A percentile compares a stretch with the other conserved stretches of the same genome.
Evolutionary conservation across 2,329 filamentous ascomycete genomes (phyloP).

Genomic region (Fusarium haematococcum): DNA sequence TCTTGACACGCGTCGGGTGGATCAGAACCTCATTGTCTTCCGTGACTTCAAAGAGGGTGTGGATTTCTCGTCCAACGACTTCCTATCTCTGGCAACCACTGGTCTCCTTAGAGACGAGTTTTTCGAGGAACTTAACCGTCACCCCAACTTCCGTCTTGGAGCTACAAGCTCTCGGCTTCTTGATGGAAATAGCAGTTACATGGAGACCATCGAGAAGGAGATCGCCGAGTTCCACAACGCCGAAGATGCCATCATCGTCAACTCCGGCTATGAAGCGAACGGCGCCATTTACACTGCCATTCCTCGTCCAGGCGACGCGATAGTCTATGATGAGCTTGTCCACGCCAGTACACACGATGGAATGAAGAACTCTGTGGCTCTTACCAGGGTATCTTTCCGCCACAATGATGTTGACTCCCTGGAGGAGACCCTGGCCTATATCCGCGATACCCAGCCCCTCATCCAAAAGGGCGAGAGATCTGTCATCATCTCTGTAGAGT

Average conservation of each 20-base stretch:
- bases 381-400: conserved; percentile 55
- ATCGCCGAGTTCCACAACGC: conserved; percentile 72
- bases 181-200: conserved; percentile 73
- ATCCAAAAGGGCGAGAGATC: conserved; percentile 45
- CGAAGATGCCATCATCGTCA: conserved; percentile 68
- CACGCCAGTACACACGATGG: conserved; percentile 76
- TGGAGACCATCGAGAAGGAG: conserved; percentile 65
- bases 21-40: conserved; percentile 43
- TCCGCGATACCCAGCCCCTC: conserved; percentile 47
- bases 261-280: conserved; percentile 69
- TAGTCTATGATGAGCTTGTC: conserved; percentile 74
- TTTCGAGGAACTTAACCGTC: conserved; percentile 59
- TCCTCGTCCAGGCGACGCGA: conserved; percentile 63
- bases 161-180: conserved; percentile 72
- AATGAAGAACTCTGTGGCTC: conserved; percentile 68
- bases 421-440: conserved; percentile 47
- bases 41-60: conserved; percentile 8
- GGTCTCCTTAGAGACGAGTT: conserved; percentile 59
- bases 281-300: conserved; percentile 61
- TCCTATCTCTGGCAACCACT: conserved; percentile 68
- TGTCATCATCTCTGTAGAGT: conserved; percentile 56
- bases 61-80: conserved; percentile 76
- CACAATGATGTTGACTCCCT: conserved; percentile 59
- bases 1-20: conserved; percentile 43
- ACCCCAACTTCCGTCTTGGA: conserved; percentile 54